Conservation (phyloP, 495 filamentous ascomycete species). For the Lophiotrema nucula region DNA sequence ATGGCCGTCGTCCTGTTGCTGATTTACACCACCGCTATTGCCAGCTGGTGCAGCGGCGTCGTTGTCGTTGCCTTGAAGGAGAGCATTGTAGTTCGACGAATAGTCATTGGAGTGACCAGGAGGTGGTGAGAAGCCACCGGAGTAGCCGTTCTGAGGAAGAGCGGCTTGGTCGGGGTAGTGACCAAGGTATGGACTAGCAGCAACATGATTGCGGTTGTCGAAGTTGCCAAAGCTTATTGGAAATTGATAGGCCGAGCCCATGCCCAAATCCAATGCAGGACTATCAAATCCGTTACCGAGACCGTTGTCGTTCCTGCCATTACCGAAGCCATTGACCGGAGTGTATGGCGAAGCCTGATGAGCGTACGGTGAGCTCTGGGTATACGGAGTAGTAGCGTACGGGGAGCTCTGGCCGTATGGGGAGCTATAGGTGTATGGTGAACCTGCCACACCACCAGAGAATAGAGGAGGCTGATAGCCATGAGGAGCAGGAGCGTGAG, state of each 20-base stretch:
- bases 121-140: not conserved
- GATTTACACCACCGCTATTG: not conserved
- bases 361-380: not conserved
- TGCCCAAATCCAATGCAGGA: not conserved
- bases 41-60: too few species aligned
- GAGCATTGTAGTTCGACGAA: not conserved
- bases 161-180: not conserved
- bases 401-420: not conserved
- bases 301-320: too few species aligned
- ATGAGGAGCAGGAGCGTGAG: not conserved
- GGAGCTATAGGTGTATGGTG: too few species aligned
- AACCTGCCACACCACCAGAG: too few species aligned
- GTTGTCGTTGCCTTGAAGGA: not conserved
- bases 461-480: not conserved
- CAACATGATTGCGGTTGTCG: not conserved
- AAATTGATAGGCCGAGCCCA: too few species aligned
- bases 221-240: too few species aligned
- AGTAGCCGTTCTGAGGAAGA: not conserved
- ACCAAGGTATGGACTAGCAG: not conserved
- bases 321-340: too few species aligned
- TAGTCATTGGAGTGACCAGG: not conserved
- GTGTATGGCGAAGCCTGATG: too few species aligned
- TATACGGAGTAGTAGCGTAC: not conserved
- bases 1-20: not conserved
- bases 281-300: too few species aligned